Evolutionary conservation across 768 basidiomycete genomes (phyloP).

Genomic region (Coprinopsis cinerea): DNA sequence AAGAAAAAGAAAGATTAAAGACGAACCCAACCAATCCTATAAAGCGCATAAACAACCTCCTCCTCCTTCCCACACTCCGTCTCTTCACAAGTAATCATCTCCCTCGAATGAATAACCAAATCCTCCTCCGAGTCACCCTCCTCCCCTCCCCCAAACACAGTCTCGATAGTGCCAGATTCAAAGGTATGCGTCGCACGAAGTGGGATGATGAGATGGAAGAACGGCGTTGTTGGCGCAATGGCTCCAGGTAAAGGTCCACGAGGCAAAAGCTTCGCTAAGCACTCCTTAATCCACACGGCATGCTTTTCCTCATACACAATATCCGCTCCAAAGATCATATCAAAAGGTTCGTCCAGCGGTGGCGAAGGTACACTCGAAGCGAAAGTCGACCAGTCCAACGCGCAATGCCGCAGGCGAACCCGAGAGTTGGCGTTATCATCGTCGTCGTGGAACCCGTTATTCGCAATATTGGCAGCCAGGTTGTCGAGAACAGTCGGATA

Average conservation of each 20-base stretch:
- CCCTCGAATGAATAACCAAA: constrained; percentile 49
- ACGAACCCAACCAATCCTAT: constrained; percentile 76
- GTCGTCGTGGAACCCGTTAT: constrained; percentile 45
- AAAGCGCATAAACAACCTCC: constrained; percentile 66
- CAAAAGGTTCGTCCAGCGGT: constrained; percentile 41
- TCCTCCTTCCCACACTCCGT: constrained; percentile 33
- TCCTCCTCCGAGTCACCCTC: constrained; percentile 13
- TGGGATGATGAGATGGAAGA: constrained; percentile 82
- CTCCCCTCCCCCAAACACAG: constrained; percentile 35
- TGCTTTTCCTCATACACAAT: constrained; percentile 74
- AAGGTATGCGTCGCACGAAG: constrained; percentile 55
- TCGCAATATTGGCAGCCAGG: constrained; percentile 50
- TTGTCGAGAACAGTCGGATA: constrained; percentile 71
- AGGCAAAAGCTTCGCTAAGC: constrained; percentile 46
- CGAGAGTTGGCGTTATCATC: neutral
- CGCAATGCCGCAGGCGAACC: constrained; percentile 19
- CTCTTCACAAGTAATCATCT: constrained; percentile 47
- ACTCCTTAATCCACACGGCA: constrained; percentile 62
- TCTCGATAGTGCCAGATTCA: constrained; percentile 57
- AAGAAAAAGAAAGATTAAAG: neutral
- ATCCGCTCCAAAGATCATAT: constrained; percentile 76
- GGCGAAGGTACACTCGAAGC: neutral
- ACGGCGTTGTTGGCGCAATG: no score
- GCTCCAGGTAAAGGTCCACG: constrained; percentile 7
- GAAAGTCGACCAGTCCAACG: constrained; percentile 61